Conservation (phyloP, 2,329 filamentous ascomycete genomes). For the Diaporthe citriasiana region DNA sequence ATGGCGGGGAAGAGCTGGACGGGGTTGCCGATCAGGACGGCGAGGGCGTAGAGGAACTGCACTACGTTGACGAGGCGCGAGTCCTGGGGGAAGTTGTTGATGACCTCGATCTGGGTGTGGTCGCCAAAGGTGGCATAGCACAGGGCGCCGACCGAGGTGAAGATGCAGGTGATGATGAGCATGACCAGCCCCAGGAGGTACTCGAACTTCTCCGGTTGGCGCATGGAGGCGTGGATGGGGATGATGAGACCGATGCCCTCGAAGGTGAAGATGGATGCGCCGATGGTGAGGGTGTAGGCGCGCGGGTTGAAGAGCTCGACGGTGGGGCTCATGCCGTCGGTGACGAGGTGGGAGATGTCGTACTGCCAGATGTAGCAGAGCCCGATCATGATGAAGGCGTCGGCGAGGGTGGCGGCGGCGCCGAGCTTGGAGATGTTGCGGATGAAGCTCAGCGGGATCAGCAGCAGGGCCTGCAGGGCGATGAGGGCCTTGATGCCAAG, state of each 20-base stretch:
- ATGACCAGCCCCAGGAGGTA: conserved; percentile 77
- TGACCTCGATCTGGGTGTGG: conserved; percentile 79
- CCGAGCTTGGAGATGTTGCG: conserved; percentile 83
- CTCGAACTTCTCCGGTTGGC: conserved; percentile 76
- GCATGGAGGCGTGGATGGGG: conserved; percentile 83
- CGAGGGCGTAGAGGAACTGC: conserved; percentile 80
- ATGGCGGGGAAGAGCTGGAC: conserved; percentile 83
- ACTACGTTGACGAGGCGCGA: conserved; percentile 81
- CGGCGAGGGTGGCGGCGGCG: conserved; percentile 76
- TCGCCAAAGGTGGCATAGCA: conserved; percentile 82
- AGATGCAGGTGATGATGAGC: conserved; percentile 80
- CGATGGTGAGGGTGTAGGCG: conserved; percentile 78
- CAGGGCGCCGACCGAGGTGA: conserved; percentile 79
- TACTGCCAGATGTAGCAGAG: conserved; percentile 81
- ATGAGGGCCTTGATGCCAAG: conserved; percentile 73
- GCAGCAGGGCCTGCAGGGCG: conserved; percentile 72
- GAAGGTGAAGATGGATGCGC: conserved; percentile 82
- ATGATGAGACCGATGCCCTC: conserved; percentile 84
- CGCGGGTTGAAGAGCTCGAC: conserved; percentile 79
- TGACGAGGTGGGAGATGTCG: conserved; percentile 70
- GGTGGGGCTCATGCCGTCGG: conserved; percentile 68
- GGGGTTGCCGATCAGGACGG: conserved; percentile 79
- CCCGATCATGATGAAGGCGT: conserved; percentile 79
- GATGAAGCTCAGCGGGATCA: conserved; percentile 78
- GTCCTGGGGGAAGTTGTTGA: conserved; percentile 80